Evolutionary conservation across 192 early-diverging fungal genomes (phyloP).

Genomic region (Podila minutissima): DNA sequence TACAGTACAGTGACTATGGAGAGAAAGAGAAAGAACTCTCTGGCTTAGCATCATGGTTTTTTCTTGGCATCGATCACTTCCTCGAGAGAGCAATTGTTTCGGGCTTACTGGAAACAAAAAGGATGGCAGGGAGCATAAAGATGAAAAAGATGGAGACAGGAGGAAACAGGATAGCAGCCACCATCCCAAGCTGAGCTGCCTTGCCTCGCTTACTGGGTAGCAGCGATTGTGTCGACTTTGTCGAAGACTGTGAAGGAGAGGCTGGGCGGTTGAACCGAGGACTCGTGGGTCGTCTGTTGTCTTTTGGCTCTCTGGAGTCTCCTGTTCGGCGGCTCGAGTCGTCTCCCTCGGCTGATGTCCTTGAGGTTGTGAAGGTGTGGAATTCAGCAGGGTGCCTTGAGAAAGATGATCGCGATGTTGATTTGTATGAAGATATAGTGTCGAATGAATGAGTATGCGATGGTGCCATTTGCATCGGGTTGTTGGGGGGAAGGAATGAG

Average conservation of each 20-base stretch:
- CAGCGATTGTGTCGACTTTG: not conserved
- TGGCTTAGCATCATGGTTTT: too few species aligned
- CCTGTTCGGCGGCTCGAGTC: not conserved
- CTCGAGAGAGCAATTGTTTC: not conserved
- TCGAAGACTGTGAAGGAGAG: not conserved
- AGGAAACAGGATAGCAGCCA: conserved; percentile 33
- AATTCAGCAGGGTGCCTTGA: not conserved
- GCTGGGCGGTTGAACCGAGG: not conserved
- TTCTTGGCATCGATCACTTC: not conserved
- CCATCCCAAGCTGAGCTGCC: conserved; percentile 27
- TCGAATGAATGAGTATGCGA: not conserved
- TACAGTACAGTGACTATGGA: conserved; percentile 6
- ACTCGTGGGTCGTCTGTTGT: not conserved
- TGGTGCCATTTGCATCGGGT: not conserved
- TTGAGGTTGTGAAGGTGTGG: not conserved
- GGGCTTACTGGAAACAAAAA: conserved; percentile 23
- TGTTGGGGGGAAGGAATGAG: not conserved
- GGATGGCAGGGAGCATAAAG: conserved; percentile 37
- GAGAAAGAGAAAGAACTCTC: too few species aligned
- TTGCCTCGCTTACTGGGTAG: conserved; percentile 49
- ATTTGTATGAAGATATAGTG: not conserved
- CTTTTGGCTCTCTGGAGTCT: not conserved
- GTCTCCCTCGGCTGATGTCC: not conserved
- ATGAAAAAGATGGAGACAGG: conserved; percentile 30
- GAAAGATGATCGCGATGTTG: not conserved